Base-by-base conservation (phyloP, 2,329 filamentous ascomycete species). In the Sclerotinia spermophila region DNA sequence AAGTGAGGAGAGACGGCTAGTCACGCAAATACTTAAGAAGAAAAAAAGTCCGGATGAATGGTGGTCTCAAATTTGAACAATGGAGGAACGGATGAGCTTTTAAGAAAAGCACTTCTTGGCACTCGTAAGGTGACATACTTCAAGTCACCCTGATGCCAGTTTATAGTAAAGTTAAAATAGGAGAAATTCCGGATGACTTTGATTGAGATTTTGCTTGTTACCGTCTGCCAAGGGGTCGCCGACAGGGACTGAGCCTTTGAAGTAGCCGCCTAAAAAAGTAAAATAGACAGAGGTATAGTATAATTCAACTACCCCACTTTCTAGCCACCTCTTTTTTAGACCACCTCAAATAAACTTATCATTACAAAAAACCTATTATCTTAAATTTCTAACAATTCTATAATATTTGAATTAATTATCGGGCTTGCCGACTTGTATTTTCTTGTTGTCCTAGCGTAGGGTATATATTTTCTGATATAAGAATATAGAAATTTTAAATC, bases 141-240 rank as follows among this genome's bases (percentile, higher is more conserved):
- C 35, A 60, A 60, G 58, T 27, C 35, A 42, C 24, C 10, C 27
- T 42, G 35, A 42, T 60, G 48, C n/a, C n/a, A 6, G 27, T 27
- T 1, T 13, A 53, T 53, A 13, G 13, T 53, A 27, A 13, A 27
- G n/a, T 64, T 11, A 27, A 17, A 42, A 68, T 61, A 68, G 55
- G 66, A 68, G 66, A 40, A 51, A 38, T 67, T 58, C 44, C 59
- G 42, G 21, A 53, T 45, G 27, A 21, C 56, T 38, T n/a, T 27
- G 51, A 8, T 55, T 30, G 38, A 48, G n/a, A 51, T 33, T 53
- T 44, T 59, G 24, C 15, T 48, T 55, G 51, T 68, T 55, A 38
- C 42, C 27, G 27, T 15, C 45, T 59, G 30, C 66, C 55, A 48
- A 61, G 66, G 66, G n/a, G 24, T 42, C 55, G 38, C 53, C 19